Evolutionary conservation across 2,329 filamentous ascomycete species (phyloP).

Genomic region (Cladophialophora carrionii): DNA sequence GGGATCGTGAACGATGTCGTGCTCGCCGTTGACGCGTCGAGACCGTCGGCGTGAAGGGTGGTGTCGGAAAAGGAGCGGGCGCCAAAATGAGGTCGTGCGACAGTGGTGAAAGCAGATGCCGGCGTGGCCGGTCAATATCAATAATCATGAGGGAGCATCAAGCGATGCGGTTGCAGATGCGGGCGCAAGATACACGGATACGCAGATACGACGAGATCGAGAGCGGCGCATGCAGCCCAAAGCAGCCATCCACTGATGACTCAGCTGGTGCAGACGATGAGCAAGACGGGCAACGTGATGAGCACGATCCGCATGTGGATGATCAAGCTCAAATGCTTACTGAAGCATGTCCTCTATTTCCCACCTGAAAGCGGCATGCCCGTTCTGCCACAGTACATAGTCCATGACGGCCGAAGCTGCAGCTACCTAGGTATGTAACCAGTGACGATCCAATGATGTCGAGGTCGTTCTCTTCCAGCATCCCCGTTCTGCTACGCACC

Average conservation of each 20-base stretch:
- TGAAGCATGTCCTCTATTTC: slow-evolving; percentile 1
- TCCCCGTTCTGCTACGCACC: not conserved
- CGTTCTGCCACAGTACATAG: not conserved
- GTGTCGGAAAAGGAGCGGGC: not conserved
- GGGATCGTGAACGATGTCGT: not conserved
- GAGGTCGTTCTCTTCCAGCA: not conserved
- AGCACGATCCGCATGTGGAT: not conserved
- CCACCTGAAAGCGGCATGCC: not conserved
- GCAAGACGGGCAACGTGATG: not conserved
- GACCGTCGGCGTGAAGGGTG: not conserved
- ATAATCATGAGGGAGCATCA: slow-evolving; percentile 5
- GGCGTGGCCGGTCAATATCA: slow-evolving; percentile 20
- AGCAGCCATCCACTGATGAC: slow-evolving; percentile 25
- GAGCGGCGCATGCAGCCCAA: slow-evolving; percentile 9
- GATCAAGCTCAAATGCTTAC: slow-evolving; percentile 23
- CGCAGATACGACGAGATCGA: not conserved
- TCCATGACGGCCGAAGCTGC: not conserved
- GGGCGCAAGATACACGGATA: slow-evolving; percentile 1
- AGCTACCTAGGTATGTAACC: too few relatives aligned
- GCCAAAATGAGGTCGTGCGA: slow-evolving; percentile 6
- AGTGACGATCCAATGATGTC: not conserved
- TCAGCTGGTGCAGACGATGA: slow-evolving; percentile 21
- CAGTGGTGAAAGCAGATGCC: slow-evolving; percentile 11
- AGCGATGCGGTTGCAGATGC: slow-evolving; percentile 1
- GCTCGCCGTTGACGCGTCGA: not conserved